phyloP scores from a whole-genome alignment of 805 yeast species.

The Saccharomycopsis fibuligera region DNA sequence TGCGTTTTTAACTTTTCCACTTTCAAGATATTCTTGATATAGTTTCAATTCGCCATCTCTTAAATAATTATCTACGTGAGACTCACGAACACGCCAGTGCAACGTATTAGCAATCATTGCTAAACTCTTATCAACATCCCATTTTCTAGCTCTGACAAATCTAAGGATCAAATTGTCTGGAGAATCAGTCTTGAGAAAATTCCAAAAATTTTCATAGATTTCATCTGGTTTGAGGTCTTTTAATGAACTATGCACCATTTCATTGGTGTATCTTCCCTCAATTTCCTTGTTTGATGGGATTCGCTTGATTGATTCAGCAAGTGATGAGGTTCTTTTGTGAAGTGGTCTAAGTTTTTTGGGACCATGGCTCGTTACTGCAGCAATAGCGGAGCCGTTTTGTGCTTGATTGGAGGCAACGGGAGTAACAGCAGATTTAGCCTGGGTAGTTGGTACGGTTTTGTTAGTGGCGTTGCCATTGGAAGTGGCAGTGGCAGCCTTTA shows the following conservation, averaged over 20 bases:
- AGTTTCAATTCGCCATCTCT: constrained; percentile 59
- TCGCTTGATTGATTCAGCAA: constrained; percentile 17
- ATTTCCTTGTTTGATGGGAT: constrained; percentile 26
- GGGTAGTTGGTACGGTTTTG: no score
- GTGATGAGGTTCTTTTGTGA: constrained; percentile 16
- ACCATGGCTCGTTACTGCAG: no score
- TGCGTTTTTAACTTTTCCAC: constrained; percentile 26
- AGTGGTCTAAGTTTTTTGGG: no score
- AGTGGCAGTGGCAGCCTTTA: background rate
- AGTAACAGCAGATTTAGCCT: background rate
- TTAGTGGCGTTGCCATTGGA: no score
- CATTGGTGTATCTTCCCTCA: constrained; percentile 30
- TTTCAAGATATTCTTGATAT: constrained; percentile 10
- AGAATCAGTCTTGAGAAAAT: constrained; percentile 63
- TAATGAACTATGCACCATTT: constrained; percentile 42
- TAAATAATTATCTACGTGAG: constrained; percentile 55
- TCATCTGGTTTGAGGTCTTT: constrained; percentile 46
- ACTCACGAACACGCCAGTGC: constrained; percentile 65
- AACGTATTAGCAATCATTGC: constrained; percentile 68
- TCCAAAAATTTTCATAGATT: constrained; percentile 48
- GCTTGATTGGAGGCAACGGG: background rate
- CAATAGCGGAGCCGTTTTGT: no score
- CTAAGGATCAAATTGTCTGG: constrained; percentile 76
- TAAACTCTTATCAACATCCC: constrained; percentile 63
- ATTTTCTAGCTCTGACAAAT: constrained; percentile 82